Conservation (phyloP, 306 rosid genomes). For the Luffa aegyptiaca region DNA sequence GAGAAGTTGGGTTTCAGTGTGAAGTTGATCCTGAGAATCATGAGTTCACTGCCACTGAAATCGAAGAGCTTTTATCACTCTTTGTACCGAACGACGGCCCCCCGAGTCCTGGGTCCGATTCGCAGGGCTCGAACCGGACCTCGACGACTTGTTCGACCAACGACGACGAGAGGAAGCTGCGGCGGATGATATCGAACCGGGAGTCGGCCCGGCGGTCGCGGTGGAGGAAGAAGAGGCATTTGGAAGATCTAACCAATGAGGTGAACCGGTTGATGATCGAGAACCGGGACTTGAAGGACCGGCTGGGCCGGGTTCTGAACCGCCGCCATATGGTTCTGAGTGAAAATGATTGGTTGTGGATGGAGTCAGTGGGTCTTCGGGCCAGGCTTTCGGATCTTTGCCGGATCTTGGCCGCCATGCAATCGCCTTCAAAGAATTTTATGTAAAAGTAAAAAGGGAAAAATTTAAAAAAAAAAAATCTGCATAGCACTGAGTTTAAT, state of each 20-base stretch:
- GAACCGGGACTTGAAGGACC: conserved; percentile 6
- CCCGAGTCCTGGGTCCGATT: background rate
- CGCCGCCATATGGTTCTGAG: background rate
- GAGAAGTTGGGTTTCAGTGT: background rate
- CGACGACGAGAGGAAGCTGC: background rate
- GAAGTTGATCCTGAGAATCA: background rate
- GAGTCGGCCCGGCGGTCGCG: conserved; percentile 13
- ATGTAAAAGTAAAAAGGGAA: background rate
- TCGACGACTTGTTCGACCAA: background rate
- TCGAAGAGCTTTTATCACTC: conserved; percentile 8
- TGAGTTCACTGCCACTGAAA: background rate
- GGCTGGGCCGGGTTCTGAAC: background rate
- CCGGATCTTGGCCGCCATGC: background rate
- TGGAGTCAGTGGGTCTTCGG: conserved; percentile 3
- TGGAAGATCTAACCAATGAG: conserved; percentile 7
- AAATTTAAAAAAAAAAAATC: no score
- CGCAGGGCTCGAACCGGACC: background rate
- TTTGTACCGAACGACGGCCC: background rate
- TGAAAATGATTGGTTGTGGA: conserved; percentile 7
- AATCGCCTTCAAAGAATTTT: background rate
- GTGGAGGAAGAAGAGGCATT: conserved; percentile 12
- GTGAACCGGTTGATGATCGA: background rate
- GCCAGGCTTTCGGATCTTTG: conserved; percentile 10
- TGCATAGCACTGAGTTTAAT: background rate
- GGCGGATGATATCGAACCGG: conserved; percentile 15